Percentiles rank a stretch among this genome's conserved stretches.
Evolutionary conservation across 345 rosid genomes (phyloP).

Genomic region (Salix suchowensis): DNA sequence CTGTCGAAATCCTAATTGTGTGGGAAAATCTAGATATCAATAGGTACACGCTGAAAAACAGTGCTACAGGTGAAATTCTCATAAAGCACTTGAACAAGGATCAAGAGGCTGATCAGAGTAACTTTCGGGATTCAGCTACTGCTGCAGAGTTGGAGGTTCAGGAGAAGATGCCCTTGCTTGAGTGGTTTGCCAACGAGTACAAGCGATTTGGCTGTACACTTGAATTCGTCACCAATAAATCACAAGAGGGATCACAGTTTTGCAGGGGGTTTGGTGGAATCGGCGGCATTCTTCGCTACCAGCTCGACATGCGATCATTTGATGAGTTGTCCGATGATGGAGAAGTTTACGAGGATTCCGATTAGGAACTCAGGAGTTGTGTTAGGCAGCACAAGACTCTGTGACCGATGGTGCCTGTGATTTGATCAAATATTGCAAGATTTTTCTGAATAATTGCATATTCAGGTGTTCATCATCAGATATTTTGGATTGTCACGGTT

Average conservation of each 20-base stretch:
- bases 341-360: constrained; percentile 16
- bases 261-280: constrained; percentile 38
- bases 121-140: constrained; percentile 25
- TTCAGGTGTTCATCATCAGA: neutral
- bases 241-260: constrained; percentile 34
- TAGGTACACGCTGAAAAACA: constrained; percentile 30
- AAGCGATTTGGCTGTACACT: constrained; percentile 24
- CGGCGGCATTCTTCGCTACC: constrained; percentile 35
- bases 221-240: constrained; percentile 36
- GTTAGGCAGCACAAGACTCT: neutral
- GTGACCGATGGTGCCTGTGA: neutral
- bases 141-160: constrained; percentile 25
- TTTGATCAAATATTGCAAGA: neutral
- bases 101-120: constrained; percentile 29
- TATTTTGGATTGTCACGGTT: neutral
- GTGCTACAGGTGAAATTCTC: constrained; percentile 19
- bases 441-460: neutral
- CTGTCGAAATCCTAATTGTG: constrained; percentile 26
- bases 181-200: constrained; percentile 33
- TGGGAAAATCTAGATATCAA: constrained; percentile 39
- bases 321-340: constrained; percentile 20
- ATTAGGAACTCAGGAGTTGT: neutral
- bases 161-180: constrained; percentile 30
- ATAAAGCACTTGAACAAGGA: constrained; percentile 31
- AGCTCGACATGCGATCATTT: constrained; percentile 25